These are phyloP conservation scores for Termitomyces eurrhizus DNA, from an alignment of 768 basidiomycete species.

Conservation along the genomic window DNA sequence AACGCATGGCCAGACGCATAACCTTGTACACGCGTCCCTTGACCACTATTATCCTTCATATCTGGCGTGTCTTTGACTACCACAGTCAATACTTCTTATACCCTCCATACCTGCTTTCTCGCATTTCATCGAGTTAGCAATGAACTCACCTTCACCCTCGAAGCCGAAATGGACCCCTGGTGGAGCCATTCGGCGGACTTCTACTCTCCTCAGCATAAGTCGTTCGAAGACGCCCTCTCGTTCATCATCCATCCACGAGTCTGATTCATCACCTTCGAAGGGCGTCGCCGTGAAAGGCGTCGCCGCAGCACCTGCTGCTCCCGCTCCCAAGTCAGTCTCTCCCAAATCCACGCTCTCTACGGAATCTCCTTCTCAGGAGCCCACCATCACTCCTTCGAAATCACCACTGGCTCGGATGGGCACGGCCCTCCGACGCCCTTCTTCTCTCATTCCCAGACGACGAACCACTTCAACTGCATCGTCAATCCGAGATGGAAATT, in stretches of 20 bases:
- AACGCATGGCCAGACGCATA: slow-evolving; percentile 6
- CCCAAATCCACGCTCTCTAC: slow-evolving; percentile 3
- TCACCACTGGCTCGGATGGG: slow-evolving; percentile 7
- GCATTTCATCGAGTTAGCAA: slow-evolving; percentile 1
- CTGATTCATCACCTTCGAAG: slow-evolving; percentile 3
- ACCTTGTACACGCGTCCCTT: slow-evolving; percentile 7
- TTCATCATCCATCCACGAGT: slow-evolving; percentile 5
- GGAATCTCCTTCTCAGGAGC: slow-evolving; percentile 6
- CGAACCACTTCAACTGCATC: slow-evolving; percentile 9
- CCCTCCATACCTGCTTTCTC: slow-evolving; percentile 2
- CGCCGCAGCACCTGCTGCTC: neutral
- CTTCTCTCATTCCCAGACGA: slow-evolving; percentile 11
- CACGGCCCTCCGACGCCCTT: slow-evolving; percentile 5
- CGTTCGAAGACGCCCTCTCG: slow-evolving; percentile 10
- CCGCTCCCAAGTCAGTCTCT: slow-evolving; percentile 1
- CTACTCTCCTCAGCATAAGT: slow-evolving; percentile 8
- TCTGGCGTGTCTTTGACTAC: slow-evolving; percentile 6
- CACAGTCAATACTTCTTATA: slow-evolving; percentile 5
- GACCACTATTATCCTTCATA: slow-evolving; percentile 4
- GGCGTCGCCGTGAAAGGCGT: neutral
- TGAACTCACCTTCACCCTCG: slow-evolving; percentile 7
- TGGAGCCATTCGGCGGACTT: slow-evolving; percentile 7
- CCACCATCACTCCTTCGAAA: slow-evolving; percentile 10
- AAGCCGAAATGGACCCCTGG: slow-evolving; percentile 13
- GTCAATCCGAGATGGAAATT: neutral